phyloP scores from a whole-genome alignment of 108 stramenopile species.

The Nitzschia putrida region DNA sequence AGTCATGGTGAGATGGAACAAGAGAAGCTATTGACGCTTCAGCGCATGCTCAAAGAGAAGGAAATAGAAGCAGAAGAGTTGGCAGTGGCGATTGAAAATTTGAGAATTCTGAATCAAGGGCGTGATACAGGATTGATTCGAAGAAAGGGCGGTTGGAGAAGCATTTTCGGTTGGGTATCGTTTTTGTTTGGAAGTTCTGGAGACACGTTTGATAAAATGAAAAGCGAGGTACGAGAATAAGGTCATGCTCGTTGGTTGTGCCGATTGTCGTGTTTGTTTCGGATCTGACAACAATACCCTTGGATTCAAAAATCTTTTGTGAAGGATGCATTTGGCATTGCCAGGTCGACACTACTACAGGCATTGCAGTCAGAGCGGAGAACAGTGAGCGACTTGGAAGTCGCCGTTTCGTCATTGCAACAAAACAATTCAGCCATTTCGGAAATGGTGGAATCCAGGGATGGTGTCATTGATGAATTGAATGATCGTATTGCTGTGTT shows the following conservation, averaged over 20 bases:
- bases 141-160: conserved; percentile 9
- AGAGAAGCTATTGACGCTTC: conserved; percentile 33
- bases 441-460: conserved; percentile 73
- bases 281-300: neutral
- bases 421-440: conserved; percentile 82
- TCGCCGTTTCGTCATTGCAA: conserved; percentile 50
- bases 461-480: conserved; percentile 72
- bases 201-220: conserved; percentile 15
- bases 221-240: conserved; percentile 18
- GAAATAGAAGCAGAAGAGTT: conserved; percentile 59
- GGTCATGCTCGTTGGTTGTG: neutral
- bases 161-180: conserved; percentile 39
- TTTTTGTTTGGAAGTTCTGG: conserved; percentile 28
- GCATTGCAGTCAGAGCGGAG: conserved; percentile 74
- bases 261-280: neutral
- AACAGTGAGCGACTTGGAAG: conserved; percentile 78
- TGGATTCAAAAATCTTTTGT: neutral
- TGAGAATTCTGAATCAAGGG: conserved; percentile 32
- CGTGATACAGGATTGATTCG: conserved; percentile 5
- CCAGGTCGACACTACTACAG: conserved; percentile 68
- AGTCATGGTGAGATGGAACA: conserved; percentile 33
- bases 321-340: conserved; percentile 55
- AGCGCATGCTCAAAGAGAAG: conserved; percentile 48
- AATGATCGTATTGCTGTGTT: conserved; percentile 83
- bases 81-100: conserved; percentile 47